These are phyloP conservation scores for Oehlia diaphana DNA, from an alignment of 192 early-diverging fungal genomes.

Conservation along the genomic window DNA sequence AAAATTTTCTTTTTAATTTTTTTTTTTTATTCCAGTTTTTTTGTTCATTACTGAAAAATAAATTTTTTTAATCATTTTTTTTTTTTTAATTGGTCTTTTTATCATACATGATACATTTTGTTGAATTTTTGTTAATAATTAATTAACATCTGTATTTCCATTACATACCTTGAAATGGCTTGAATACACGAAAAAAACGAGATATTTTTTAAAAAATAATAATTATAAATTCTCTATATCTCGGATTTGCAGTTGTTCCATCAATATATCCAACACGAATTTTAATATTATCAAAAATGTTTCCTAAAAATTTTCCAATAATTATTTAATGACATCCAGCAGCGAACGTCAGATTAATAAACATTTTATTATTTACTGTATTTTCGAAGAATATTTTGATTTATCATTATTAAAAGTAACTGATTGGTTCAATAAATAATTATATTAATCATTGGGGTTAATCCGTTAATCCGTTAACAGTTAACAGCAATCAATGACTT, in stretches of 20 bases:
- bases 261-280: slow-evolving; percentile 59
- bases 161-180: slow-evolving; percentile 60
- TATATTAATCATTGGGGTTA: too few species aligned
- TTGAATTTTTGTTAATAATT: too few species aligned
- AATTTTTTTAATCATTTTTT: too few species aligned
- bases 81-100: too few species aligned
- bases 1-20: too few species aligned
- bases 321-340: slow-evolving; percentile 65
- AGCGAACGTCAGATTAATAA: slow-evolving; percentile 66
- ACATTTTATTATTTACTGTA: background rate
- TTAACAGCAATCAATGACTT: too few species aligned
- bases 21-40: too few species aligned
- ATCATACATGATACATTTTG: too few species aligned
- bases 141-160: slow-evolving; percentile 50
- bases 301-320: slow-evolving; percentile 46
- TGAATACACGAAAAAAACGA: background rate
- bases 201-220: background rate
- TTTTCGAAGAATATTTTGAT: background rate
- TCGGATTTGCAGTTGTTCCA: slow-evolving; percentile 42
- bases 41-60: too few species aligned
- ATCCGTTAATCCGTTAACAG: too few species aligned
- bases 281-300: slow-evolving; percentile 51
- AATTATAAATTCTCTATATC: slow-evolving; percentile 38
- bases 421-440: too few species aligned
- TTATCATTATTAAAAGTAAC: too few species aligned